phyloP scores from a whole-genome alignment of 106 monocot genomes.

The Acanthochlamys bracteata region DNA sequence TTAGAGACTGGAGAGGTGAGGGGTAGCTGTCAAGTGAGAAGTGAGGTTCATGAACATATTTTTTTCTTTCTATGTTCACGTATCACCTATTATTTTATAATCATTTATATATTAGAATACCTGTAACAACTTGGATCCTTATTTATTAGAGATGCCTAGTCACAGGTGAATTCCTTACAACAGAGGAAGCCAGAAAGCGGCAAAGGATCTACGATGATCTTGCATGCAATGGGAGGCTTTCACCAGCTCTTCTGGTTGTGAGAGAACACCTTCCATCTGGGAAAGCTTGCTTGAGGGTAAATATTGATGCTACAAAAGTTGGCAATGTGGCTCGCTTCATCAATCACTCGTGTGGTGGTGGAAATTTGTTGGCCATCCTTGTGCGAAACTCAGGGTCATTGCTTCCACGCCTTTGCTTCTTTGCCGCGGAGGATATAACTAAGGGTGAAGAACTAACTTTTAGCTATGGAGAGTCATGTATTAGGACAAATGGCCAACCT shows the following conservation, averaged over 20 bases:
- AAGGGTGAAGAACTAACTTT: slow-evolving; percentile 79
- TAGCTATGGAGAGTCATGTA: slow-evolving; percentile 50
- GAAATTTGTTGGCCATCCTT: slow-evolving; percentile 51
- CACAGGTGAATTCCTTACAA: slow-evolving; percentile 80
- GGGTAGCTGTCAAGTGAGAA: no score
- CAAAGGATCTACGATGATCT: slow-evolving; percentile 54
- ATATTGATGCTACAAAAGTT: slow-evolving; percentile 75
- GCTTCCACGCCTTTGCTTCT: slow-evolving; percentile 83
- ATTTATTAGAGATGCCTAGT: no score
- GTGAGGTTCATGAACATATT: no score
- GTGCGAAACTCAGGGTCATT: slow-evolving; percentile 67
- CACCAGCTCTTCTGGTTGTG: slow-evolving; percentile 69
- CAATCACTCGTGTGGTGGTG: slow-evolving; percentile 91
- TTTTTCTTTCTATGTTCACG: no score
- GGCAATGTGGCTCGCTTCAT: slow-evolving; percentile 87
- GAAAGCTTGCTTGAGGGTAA: slow-evolving; percentile 69
- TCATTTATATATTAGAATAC: no score
- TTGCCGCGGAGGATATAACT: slow-evolving; percentile 48
- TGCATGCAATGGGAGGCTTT: slow-evolving; percentile 15
- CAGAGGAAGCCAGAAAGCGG: slow-evolving; percentile 52
- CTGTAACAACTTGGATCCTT: no score
- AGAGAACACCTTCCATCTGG: slow-evolving; percentile 94
- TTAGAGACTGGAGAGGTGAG: no score
- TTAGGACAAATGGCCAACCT: slow-evolving; percentile 23
- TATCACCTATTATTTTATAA: no score